A percentile compares a stretch with the other conserved stretches of the same genome.
These are phyloP conservation scores for Colletotrichum graminicola DNA, from an alignment of 2,329 filamentous ascomycete species.

Conservation along the genomic window DNA sequence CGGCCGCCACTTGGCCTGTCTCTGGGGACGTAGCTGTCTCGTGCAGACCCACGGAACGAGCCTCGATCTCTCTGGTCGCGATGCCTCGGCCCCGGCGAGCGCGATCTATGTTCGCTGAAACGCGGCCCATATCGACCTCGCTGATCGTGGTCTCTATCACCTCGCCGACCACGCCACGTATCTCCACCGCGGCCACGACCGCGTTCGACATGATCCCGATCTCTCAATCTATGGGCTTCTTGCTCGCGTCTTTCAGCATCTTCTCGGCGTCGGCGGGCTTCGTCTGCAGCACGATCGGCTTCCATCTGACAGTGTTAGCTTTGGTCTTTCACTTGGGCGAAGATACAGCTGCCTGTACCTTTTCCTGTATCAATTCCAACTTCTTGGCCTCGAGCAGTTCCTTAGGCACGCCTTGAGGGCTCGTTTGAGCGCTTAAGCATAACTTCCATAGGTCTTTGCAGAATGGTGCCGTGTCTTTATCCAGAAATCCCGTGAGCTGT, in stretches of 20 bases:
- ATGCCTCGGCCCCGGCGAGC: conserved; percentile 60
- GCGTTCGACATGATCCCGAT: conserved; percentile 70
- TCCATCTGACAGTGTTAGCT: conserved; percentile 71
- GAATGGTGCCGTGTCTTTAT: conserved; percentile 89
- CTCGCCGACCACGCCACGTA: conserved; percentile 66
- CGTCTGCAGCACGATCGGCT: conserved; percentile 84
- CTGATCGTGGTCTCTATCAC: conserved; percentile 63
- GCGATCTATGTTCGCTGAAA: conserved; percentile 60
- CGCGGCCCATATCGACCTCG: conserved; percentile 59
- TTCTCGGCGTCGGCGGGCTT: conserved; percentile 78
- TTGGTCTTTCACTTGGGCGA: neutral
- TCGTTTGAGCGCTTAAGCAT: conserved; percentile 89
- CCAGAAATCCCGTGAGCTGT: conserved; percentile 92
- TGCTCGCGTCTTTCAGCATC: conserved; percentile 78
- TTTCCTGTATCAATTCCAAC: conserved; percentile 91
- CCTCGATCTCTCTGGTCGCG: conserved; percentile 59
- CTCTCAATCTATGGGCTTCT: conserved; percentile 75
- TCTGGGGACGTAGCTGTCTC: conserved; percentile 67
- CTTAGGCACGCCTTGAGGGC: conserved; percentile 90
- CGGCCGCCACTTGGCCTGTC: conserved; percentile 57
- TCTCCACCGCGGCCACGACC: conserved; percentile 64
- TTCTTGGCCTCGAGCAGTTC: conserved; percentile 97
- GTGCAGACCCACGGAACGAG: conserved; percentile 52
- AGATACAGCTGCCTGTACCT: conserved; percentile 66
- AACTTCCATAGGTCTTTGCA: conserved; percentile 96